A percentile compares a stretch with the other conserved stretches of the same genome.
These are phyloP conservation scores for Steccherinum ochraceum DNA, from an alignment of 768 basidiomycete species.

Conservation along the genomic window DNA sequence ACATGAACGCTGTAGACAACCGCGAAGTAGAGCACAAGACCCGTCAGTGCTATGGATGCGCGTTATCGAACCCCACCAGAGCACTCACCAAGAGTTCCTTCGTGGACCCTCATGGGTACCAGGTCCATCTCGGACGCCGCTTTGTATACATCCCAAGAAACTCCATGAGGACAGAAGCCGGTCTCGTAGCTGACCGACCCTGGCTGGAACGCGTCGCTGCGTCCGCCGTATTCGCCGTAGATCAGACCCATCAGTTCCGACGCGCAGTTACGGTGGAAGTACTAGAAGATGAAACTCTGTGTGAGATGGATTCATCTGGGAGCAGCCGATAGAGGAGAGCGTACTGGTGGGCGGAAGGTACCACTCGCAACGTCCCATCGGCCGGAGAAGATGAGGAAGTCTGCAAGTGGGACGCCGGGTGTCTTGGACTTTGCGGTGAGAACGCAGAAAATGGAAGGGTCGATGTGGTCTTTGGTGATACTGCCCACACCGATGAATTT, in stretches of 20 bases:
- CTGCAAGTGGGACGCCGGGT: slow-evolving; percentile 49
- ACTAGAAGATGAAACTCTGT: slow-evolving; percentile 34
- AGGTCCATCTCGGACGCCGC: slow-evolving; percentile 49
- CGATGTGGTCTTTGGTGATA: slow-evolving; percentile 64
- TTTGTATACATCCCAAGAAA: slow-evolving; percentile 56
- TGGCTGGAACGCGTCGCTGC: slow-evolving; percentile 56
- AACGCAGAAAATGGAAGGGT: slow-evolving; percentile 64
- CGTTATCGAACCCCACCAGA: background rate
- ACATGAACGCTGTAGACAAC: slow-evolving; percentile 47
- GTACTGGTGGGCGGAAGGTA: slow-evolving; percentile 57
- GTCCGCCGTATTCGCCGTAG: slow-evolving; percentile 57
- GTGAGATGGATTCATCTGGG: no score
- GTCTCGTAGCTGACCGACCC: slow-evolving; percentile 59
- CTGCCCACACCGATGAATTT: slow-evolving; percentile 60
- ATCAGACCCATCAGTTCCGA: slow-evolving; percentile 63
- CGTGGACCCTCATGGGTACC: slow-evolving; percentile 42
- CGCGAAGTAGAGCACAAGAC: background rate
- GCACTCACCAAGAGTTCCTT: slow-evolving; percentile 45
- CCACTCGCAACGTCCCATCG: slow-evolving; percentile 56
- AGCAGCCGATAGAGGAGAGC: background rate
- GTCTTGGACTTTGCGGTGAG: slow-evolving; percentile 61
- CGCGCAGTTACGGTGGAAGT: slow-evolving; percentile 58
- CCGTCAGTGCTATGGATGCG: no score
- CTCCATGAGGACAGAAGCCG: slow-evolving; percentile 61
- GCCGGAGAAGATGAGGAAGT: slow-evolving; percentile 59